phyloP scores from a whole-genome alignment of 1,284 basidiomycete genomes.

The Marasmius oreades region DNA sequence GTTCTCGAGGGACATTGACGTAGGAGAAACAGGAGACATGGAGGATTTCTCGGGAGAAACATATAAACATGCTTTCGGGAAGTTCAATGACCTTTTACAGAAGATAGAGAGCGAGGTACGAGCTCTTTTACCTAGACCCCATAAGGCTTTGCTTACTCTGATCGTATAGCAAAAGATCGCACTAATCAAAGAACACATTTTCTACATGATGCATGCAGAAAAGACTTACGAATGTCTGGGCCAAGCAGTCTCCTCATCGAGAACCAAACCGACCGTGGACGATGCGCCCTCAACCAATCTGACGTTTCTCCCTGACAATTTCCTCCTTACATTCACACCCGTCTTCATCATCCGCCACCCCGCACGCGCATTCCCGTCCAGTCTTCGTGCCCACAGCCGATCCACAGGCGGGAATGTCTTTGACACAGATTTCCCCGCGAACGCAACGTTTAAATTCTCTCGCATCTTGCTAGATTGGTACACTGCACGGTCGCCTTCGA shows the following conservation, averaged over 20 bases:
- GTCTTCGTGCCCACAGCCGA: slow-evolving; percentile 3
- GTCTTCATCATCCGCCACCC: slow-evolving; percentile 9
- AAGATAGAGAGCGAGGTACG: slow-evolving; percentile 9
- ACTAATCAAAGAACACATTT: slow-evolving; percentile 12
- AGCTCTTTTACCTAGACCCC: not conserved
- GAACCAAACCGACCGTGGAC: not conserved
- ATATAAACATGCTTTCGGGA: slow-evolving; percentile 7
- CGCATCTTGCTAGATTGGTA: slow-evolving; percentile 8
- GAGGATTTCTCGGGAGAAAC: slow-evolving; percentile 7
- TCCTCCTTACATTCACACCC: slow-evolving; percentile 3
- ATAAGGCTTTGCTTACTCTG: too few relatives aligned
- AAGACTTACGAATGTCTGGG: slow-evolving; percentile 2
- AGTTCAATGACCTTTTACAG: slow-evolving; percentile 5
- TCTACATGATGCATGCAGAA: slow-evolving; percentile 9
- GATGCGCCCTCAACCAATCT: not conserved
- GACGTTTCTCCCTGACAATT: slow-evolving; percentile 5
- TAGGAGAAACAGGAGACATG: not conserved
- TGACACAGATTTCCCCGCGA: slow-evolving; percentile 6
- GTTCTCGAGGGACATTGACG: not conserved
- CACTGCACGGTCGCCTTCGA: not conserved
- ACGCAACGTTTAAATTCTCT: slow-evolving; percentile 4
- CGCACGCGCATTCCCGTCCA: slow-evolving; percentile 7
- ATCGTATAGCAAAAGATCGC: slow-evolving; percentile 7
- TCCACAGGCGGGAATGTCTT: slow-evolving; percentile 6
- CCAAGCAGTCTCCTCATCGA: not conserved